These are phyloP conservation scores for Solanum piurae DNA, from an alignment of 257 asterid genomes.

Conservation along the genomic window DNA sequence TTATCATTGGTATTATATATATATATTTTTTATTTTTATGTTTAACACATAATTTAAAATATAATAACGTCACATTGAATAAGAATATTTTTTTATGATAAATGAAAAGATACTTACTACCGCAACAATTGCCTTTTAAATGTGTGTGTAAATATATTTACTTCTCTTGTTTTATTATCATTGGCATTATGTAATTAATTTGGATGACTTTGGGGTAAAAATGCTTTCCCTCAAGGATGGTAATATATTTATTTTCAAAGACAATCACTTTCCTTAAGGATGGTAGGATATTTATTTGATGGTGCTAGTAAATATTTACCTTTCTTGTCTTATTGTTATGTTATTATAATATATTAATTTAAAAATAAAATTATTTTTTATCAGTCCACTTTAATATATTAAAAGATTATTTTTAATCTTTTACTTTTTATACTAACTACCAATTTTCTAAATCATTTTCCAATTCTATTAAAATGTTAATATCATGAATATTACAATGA, in stretches of 20 bases:
- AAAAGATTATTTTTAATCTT: too few species aligned
- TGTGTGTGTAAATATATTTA: neutral
- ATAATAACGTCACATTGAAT: too few species aligned
- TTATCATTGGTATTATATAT: too few species aligned
- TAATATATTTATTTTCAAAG: neutral
- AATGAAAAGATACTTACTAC: too few species aligned
- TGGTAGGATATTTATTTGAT: neutral
- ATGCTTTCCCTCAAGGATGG: neutral
- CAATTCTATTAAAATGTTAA: neutral
- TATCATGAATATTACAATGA: neutral
- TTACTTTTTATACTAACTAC: neutral
- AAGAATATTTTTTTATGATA: too few species aligned
- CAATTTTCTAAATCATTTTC: neutral
- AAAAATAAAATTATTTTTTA: too few species aligned
- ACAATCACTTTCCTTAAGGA: neutral
- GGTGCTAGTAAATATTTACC: neutral
- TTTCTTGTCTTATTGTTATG: neutral
- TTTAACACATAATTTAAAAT: too few species aligned
- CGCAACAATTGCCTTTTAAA: too few species aligned
- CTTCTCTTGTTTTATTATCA: neutral
- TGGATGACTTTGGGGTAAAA: neutral
- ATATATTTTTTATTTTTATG: too few species aligned
- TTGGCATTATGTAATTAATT: neutral
- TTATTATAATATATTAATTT: neutral
- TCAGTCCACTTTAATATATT: too few species aligned